Conservation (phyloP, 2,329 filamentous ascomycete genomes). For the Fusarium anthophilum region DNA sequence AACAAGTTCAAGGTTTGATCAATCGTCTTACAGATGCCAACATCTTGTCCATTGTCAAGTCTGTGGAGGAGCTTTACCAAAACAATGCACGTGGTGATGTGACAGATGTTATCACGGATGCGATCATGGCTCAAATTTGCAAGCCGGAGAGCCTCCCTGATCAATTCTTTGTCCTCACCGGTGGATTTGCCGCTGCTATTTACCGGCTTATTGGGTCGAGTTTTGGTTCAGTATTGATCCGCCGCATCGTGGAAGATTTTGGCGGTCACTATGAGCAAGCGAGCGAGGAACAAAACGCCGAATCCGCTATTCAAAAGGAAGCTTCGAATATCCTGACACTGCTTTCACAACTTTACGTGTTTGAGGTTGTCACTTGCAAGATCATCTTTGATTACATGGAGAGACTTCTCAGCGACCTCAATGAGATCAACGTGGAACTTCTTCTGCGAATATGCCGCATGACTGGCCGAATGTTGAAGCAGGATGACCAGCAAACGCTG, state of each 20-base stretch:
- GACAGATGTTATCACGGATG: constrained; percentile 79
- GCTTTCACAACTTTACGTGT: constrained; percentile 88
- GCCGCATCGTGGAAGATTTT: constrained; percentile 80
- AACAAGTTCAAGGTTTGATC: constrained; percentile 86
- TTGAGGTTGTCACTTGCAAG: constrained; percentile 84
- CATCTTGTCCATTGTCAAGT: constrained; percentile 81
- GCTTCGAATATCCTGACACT: constrained; percentile 81
- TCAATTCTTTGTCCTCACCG: constrained; percentile 89
- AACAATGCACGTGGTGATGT: constrained; percentile 88
- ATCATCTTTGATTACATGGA: constrained; percentile 93
- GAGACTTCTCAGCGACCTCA: constrained; percentile 76
- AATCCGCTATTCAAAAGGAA: constrained; percentile 47
- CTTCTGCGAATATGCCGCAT: constrained; percentile 85
- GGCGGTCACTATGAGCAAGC: constrained; percentile 68
- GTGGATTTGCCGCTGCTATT: constrained; percentile 86
- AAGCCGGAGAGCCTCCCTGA: constrained; percentile 83
- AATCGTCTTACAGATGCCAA: constrained; percentile 95
- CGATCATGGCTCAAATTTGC: constrained; percentile 81
- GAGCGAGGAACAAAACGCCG: constrained; percentile 53
- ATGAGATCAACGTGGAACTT: constrained; percentile 88
- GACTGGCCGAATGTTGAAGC: constrained; percentile 82
- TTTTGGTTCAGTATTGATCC: constrained; percentile 87
- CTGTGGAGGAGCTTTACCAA: constrained; percentile 85
- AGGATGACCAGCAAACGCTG: constrained; percentile 86
- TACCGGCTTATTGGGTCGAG: constrained; percentile 90